These are phyloP conservation scores for Parathielavia appendiculata DNA, from an alignment of 495 filamentous ascomycete genomes.

Conservation along the genomic window DNA sequence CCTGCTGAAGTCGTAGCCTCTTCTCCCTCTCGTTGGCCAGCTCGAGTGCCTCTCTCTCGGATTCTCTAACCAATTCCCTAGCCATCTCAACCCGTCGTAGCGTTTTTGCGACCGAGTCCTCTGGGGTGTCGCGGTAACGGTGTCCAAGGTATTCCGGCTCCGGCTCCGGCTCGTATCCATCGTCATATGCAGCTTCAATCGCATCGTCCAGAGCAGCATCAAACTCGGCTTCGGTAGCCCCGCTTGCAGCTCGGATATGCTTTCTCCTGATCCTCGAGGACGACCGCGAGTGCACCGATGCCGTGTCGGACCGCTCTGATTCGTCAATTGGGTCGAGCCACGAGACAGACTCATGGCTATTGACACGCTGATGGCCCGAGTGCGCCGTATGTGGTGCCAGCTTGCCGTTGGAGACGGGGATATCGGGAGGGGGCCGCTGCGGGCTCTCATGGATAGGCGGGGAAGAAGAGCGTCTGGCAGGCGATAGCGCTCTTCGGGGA, in stretches of 20 bases:
- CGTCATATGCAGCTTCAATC: conserved; percentile 92
- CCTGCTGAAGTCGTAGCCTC: conserved; percentile 37
- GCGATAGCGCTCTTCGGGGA: conserved; percentile 47
- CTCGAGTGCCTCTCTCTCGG: conserved; percentile 66
- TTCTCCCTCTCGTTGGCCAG: conserved; percentile 53
- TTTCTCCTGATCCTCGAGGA: conserved; percentile 66
- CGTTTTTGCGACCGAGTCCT: conserved; percentile 52
- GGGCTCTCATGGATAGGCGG: conserved; percentile 30
- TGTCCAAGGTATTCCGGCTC: conserved; percentile 46
- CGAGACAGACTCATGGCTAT: conserved; percentile 73
- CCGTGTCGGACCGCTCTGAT: conserved; percentile 72
- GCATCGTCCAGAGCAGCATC: conserved; percentile 93
- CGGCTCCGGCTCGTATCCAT: conserved; percentile 77
- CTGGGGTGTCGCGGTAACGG: conserved; percentile 37
- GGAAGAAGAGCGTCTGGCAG: conserved; percentile 28
- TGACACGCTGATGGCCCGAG: conserved; percentile 48
- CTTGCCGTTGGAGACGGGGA: conserved; percentile 36
- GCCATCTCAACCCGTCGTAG: conserved; percentile 70
- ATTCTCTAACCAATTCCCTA: conserved; percentile 72
- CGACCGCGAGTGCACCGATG: conserved; percentile 75
- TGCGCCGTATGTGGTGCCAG: conserved; percentile 21
- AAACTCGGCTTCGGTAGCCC: conserved; percentile 84
- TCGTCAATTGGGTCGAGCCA: conserved; percentile 98
- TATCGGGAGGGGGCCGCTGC: conserved; percentile 38
- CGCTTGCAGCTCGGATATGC: conserved; percentile 60